Conservation (phyloP, 176 grass and related monocot genomes). For the Stipa capillata region DNA sequence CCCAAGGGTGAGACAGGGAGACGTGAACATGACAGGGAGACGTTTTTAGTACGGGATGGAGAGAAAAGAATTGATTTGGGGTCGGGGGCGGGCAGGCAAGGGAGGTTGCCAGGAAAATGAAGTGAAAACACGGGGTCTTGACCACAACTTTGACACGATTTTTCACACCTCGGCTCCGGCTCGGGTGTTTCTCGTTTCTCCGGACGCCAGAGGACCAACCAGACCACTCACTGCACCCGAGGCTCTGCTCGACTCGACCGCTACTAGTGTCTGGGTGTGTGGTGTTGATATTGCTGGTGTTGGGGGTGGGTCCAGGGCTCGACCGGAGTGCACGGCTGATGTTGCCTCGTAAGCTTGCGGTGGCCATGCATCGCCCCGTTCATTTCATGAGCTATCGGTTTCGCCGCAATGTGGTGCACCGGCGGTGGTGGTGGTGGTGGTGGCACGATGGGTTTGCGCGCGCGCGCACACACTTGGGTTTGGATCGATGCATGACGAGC, state of each 20-base stretch:
- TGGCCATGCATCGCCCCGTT: not conserved
- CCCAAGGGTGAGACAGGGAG: not conserved
- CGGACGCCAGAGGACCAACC: not conserved
- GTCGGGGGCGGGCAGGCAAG: not conserved
- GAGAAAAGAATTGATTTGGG: not conserved
- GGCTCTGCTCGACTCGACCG: too few species aligned
- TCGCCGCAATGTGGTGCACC: not conserved
- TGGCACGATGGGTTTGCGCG: too few species aligned
- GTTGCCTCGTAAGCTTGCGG: too few species aligned
- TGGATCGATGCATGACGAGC: too few species aligned
- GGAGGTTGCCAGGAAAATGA: constrained; percentile 25
- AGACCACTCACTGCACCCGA: not conserved
- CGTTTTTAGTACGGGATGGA: too few species aligned
- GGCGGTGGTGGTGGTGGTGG: not conserved
- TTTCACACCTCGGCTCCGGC: constrained; percentile 25
- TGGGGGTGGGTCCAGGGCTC: not conserved
- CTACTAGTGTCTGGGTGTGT: not conserved
- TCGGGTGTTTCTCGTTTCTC: not conserved
- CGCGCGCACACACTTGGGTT: not conserved
- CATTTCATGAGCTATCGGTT: not conserved
- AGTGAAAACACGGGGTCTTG: constrained; percentile 30
- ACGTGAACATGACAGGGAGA: not conserved
- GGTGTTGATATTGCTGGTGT: not conserved
- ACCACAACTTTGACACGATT: not conserved
- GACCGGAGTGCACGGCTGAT: too few species aligned